These are phyloP conservation scores for Phellinidium pouzarii DNA, from an alignment of 1,284 basidiomycete genomes.

Conservation along the genomic window DNA sequence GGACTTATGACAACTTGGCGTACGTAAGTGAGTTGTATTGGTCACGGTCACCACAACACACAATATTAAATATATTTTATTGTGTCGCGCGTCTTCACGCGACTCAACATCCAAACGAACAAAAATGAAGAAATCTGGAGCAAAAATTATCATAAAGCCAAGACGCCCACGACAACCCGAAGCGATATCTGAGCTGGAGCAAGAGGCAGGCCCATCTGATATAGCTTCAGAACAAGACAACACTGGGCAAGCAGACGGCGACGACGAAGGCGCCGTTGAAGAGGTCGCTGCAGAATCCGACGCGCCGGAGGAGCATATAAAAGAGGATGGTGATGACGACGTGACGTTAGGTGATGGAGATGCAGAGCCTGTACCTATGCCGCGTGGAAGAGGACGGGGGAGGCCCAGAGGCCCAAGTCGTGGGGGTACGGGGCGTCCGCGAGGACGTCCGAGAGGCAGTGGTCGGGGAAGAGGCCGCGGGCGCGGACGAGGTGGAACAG, in stretches of 20 bases:
- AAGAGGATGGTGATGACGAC: conserved; percentile 20
- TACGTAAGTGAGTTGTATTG: too few species aligned
- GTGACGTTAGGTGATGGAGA: conserved; percentile 21
- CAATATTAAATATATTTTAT: too few species aligned
- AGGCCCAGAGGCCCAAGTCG: conserved; percentile 27
- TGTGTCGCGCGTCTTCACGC: too few species aligned
- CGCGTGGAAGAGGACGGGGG: conserved; percentile 32
- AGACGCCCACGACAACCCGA: conserved; percentile 30
- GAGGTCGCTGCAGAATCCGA: conserved; percentile 18
- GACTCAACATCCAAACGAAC: too few species aligned
- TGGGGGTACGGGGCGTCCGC: conserved; percentile 20
- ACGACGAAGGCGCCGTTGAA: conserved; percentile 14
- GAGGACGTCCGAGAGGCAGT: conserved; percentile 17
- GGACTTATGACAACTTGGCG: too few species aligned
- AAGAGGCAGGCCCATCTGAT: conserved; percentile 4
- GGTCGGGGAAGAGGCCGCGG: conserved; percentile 32
- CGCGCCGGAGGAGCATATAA: conserved; percentile 14
- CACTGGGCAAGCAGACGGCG: conserved; percentile 20
- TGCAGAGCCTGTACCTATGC: conserved; percentile 21
- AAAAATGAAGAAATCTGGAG: conserved; percentile 19
- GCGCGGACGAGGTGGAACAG: conserved; percentile 36
- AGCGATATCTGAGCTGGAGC: conserved; percentile 21
- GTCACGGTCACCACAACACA: too few species aligned
- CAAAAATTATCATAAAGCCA: conserved; percentile 49
- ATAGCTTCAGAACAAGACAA: conserved; percentile 14